phyloP scores from a whole-genome alignment of 2,329 filamentous ascomycete genomes.

The Alternaria sp. region DNA sequence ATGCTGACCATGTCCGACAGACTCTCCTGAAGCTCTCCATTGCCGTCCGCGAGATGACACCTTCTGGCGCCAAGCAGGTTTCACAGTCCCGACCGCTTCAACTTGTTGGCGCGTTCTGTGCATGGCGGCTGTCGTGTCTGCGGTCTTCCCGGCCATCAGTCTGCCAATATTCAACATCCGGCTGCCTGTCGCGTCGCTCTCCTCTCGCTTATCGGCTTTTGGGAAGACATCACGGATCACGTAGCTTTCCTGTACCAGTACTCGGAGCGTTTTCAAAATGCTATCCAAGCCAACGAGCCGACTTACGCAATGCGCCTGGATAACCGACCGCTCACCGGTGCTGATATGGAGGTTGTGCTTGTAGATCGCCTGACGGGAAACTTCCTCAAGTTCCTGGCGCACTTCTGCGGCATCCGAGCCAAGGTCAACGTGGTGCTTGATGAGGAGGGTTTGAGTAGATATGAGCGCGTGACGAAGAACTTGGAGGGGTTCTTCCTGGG shows the following conservation, averaged over 20 bases:
- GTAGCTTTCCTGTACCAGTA: conserved; percentile 22
- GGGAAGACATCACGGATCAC: conserved; percentile 26
- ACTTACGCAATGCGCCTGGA: conserved; percentile 34
- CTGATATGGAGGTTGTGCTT: conserved; percentile 25
- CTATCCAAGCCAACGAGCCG: conserved; percentile 18
- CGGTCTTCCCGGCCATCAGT: conserved; percentile 31
- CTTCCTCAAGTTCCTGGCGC: conserved; percentile 31
- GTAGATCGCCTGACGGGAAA: conserved; percentile 29
- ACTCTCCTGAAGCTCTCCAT: conserved; percentile 23
- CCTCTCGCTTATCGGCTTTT: conserved; percentile 27
- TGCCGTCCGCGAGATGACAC: conserved; percentile 32
- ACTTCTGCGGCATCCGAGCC: conserved; percentile 22
- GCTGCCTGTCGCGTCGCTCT: conserved; percentile 25
- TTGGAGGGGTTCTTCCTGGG: conserved; percentile 29
- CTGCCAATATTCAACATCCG: conserved; percentile 19
- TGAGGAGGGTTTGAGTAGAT: conserved; percentile 14
- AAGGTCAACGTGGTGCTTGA: conserved; percentile 24
- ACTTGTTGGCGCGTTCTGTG: conserved; percentile 32
- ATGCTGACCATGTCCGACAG: conserved; percentile 10
- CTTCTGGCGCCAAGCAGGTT: conserved; percentile 22
- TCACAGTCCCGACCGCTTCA: conserved; percentile 24
- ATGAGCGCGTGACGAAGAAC: conserved; percentile 14
- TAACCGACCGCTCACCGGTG: conserved; percentile 14
- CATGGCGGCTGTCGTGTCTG: conserved; percentile 29
- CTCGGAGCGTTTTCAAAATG: conserved; percentile 26